Conservation (phyloP, 352 stramenopile species). For the Phytophthora hibernalis region DNA sequence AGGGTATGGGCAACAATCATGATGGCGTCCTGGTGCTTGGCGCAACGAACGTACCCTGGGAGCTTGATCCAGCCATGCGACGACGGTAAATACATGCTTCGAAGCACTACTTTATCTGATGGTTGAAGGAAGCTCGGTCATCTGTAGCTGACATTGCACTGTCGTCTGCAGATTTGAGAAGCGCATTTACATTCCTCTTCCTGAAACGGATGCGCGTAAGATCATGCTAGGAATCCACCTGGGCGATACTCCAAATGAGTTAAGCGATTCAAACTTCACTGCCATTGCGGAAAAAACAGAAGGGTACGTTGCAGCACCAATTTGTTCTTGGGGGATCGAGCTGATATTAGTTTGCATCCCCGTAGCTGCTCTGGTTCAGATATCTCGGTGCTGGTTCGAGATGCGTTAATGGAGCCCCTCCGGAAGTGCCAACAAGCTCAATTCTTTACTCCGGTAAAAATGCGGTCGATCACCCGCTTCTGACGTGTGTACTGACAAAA, state of each 20-base stretch:
- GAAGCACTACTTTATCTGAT: not conserved
- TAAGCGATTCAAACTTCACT: conserved; percentile 95
- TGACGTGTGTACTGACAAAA: not conserved
- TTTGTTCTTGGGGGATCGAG: conserved; percentile 2
- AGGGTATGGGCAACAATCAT: conserved; percentile 94
- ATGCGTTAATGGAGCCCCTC: conserved; percentile 98
- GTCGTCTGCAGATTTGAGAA: conserved; percentile 95
- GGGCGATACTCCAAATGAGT: conserved; percentile 95
- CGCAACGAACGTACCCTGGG: conserved; percentile 99
- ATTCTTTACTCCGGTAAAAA: conserved; percentile 81
- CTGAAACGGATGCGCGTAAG: conserved; percentile 90
- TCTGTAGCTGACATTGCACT: conserved; percentile 7
- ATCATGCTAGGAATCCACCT: conserved; percentile 98
- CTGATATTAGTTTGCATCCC: conserved; percentile 8
- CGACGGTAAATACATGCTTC: conserved; percentile 83
- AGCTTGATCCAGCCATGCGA: conserved; percentile 97
- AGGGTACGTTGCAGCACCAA: conserved; percentile 63
- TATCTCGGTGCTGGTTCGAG: conserved; percentile 97
- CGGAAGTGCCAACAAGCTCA: conserved; percentile 97
- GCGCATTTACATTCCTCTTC: conserved; percentile 98
- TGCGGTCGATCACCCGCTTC: not conserved
- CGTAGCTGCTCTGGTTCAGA: conserved; percentile 94
- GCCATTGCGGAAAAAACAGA: conserved; percentile 93
- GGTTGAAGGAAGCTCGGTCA: not conserved
- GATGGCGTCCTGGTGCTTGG: conserved; percentile 95